A percentile compares a stretch with the other conserved stretches of the same genome.
These are phyloP conservation scores for Xylaria sp. DNA, from an alignment of 2,329 filamentous ascomycete species.

Conservation along the genomic window DNA sequence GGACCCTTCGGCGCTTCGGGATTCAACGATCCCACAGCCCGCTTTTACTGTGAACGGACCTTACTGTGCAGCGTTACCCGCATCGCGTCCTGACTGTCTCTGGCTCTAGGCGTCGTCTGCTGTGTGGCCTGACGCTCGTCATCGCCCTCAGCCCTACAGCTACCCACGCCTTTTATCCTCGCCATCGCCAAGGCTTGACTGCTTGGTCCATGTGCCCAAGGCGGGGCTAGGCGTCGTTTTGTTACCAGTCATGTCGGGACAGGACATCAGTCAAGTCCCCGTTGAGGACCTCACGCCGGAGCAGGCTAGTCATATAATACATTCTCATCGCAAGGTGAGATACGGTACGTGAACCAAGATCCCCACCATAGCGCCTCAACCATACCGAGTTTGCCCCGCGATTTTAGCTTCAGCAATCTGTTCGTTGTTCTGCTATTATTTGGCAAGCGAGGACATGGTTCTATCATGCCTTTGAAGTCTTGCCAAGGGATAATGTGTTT, in stretches of 20 bases:
- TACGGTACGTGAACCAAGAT: conserved; percentile 61
- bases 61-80: not conserved
- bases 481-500: not conserved
- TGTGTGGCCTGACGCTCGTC: not conserved
- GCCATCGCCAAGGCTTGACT: conserved; percentile 14
- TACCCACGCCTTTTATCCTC: conserved; percentile 13
- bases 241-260: conserved; percentile 38
- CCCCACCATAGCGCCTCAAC: not conserved
- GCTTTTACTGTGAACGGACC: conserved; percentile 18
- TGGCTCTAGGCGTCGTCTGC: not conserved
- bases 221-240: conserved; percentile 22
- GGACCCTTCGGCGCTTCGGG: conserved; percentile 21
- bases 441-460: not conserved
- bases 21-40: conserved; percentile 13
- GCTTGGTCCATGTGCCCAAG: conserved; percentile 13
- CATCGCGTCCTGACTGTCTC: not conserved
- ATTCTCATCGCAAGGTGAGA: conserved; percentile 71
- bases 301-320: conserved; percentile 71
- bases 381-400: conserved; percentile 2
- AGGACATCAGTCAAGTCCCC: conserved; percentile 46
- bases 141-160: not conserved
- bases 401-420: conserved; percentile 1
- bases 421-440: not conserved
- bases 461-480: not conserved
- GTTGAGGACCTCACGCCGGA: conserved; percentile 66